A percentile compares a stretch with the other conserved stretches of the same genome.
These are phyloP conservation scores for Chrysoporthe austroafricana DNA, from an alignment of 2,329 filamentous ascomycete genomes.

Conservation along the genomic window DNA sequence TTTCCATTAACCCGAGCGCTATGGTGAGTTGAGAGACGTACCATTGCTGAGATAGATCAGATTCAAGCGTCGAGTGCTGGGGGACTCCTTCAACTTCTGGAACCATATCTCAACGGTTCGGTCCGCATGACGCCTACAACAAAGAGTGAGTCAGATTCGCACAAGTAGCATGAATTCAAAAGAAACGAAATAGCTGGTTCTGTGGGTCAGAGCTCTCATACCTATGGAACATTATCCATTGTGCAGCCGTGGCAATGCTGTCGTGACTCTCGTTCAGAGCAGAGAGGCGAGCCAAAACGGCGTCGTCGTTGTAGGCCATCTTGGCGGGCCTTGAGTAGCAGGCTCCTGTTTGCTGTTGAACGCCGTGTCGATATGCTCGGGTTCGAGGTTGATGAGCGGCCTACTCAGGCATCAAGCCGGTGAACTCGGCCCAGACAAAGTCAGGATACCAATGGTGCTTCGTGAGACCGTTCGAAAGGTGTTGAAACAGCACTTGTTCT, in stretches of 20 bases:
- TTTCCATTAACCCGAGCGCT: not conserved
- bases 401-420: not conserved
- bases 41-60: constrained; percentile 95
- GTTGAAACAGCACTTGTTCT: not conserved
- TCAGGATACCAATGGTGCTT: not conserved
- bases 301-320: constrained; percentile 97
- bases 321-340: constrained; percentile 28
- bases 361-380: not conserved
- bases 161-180: not conserved
- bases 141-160: constrained; percentile 12
- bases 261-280: constrained; percentile 97
- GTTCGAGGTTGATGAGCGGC: not conserved
- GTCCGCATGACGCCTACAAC: constrained; percentile 80
- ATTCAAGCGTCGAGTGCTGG: constrained; percentile 83
- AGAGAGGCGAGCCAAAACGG: constrained; percentile 91
- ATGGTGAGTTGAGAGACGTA: constrained; percentile 46
- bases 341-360: constrained; percentile 1
- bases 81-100: constrained; percentile 84
- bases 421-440: not conserved
- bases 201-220: constrained; percentile 46
- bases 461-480: not conserved
- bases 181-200: not conserved
- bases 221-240: constrained; percentile 99
- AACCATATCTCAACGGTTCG: constrained; percentile 92
- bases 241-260: constrained; percentile 91